phyloP scores from a whole-genome alignment of 2,329 filamentous ascomycete genomes.

The Diaporthe humulicola region DNA sequence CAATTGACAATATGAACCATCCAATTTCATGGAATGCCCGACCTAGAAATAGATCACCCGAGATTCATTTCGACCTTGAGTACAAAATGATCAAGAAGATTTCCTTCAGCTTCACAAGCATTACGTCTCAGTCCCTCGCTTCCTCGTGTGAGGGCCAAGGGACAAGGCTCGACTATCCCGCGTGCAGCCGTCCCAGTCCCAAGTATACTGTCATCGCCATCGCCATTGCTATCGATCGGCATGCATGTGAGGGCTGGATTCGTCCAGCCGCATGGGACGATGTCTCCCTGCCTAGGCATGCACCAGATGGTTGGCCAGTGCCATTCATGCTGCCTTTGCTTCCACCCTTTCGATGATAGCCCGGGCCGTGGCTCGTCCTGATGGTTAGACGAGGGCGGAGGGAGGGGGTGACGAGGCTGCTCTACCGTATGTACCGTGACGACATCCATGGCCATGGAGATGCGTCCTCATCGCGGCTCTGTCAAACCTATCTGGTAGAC shows the following conservation, averaged over 20 bases:
- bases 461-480: too few species aligned
- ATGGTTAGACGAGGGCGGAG: background rate
- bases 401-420: background rate
- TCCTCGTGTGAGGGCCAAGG: background rate
- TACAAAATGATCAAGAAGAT: background rate
- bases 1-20: background rate
- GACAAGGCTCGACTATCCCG: constrained; percentile 50
- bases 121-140: background rate
- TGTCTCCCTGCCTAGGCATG: constrained; percentile 7
- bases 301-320: background rate
- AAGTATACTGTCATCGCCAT: background rate
- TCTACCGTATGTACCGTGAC: background rate
- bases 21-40: background rate
- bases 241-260: constrained; percentile 46
- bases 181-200: background rate
- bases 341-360: background rate
- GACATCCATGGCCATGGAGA: too few species aligned
- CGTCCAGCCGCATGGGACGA: constrained; percentile 25
- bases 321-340: background rate
- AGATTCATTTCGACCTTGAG: background rate
- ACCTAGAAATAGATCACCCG: background rate
- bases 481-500: too few species aligned
- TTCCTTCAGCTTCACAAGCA: background rate
- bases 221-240: constrained; percentile 66
- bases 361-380: background rate